Evolutionary conservation across 208 protist species (phyloP).

Genomic region (Leishmania amazonensis): DNA sequence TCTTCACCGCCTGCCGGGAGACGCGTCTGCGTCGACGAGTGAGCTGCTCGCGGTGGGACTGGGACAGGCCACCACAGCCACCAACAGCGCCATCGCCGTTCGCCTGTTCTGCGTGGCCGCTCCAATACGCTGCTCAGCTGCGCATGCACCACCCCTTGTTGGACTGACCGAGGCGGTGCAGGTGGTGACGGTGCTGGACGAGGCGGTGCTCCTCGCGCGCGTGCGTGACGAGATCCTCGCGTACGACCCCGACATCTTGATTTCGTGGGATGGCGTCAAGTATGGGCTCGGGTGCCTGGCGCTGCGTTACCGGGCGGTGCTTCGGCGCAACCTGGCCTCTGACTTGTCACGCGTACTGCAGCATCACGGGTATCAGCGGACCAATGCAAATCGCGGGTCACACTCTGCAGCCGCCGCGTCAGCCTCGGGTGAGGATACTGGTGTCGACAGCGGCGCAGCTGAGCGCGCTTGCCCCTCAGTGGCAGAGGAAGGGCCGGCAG

Average conservation of each 20-base stretch:
- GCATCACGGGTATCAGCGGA: neutral
- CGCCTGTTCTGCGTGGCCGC: slow-evolving; percentile 49
- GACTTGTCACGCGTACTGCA: slow-evolving; percentile 56
- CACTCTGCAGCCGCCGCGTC: neutral
- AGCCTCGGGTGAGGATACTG: neutral
- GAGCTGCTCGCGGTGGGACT: slow-evolving; percentile 62
- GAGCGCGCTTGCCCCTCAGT: neutral
- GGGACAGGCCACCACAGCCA: slow-evolving; percentile 34
- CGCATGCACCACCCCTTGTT: neutral
- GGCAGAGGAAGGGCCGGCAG: neutral
- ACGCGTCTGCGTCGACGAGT: slow-evolving; percentile 34
- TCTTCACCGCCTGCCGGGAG: slow-evolving; percentile 31
- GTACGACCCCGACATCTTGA: slow-evolving; percentile 72
- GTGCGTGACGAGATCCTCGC: slow-evolving; percentile 46
- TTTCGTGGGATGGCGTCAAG: slow-evolving; percentile 81
- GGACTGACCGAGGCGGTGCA: slow-evolving; percentile 34
- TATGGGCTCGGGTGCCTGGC: slow-evolving; percentile 68
- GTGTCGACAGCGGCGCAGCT: neutral
- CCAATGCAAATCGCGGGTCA: neutral
- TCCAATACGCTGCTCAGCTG: neutral
- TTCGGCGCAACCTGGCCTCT: slow-evolving; percentile 48
- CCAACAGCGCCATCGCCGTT: slow-evolving; percentile 30
- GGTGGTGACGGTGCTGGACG: slow-evolving; percentile 42
- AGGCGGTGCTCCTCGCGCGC: slow-evolving; percentile 48
- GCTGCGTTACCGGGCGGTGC: slow-evolving; percentile 55